Base-by-base conservation (phyloP, 2,329 filamentous ascomycete genomes). In the Rugonectria rugulosa region DNA sequence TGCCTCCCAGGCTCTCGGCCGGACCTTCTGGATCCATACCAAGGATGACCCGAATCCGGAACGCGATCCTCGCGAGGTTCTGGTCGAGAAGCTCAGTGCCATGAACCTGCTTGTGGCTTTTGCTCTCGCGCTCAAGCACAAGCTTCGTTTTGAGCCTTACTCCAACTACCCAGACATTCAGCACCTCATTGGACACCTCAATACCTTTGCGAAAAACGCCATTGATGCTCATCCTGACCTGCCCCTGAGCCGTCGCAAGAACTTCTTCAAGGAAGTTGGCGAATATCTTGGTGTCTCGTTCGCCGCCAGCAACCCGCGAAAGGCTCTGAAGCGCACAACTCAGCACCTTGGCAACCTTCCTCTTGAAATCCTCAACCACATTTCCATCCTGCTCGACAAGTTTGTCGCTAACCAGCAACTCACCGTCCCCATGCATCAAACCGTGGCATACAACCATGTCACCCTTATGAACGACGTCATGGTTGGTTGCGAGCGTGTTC, bases 1-100 rank as follows among this genome's bases (percentile, higher is more conserved):
- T 72, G 88, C 89, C 68, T 76, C 80, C 66, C 79, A 92, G 76
- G 77, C 86, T 70, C 77, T 96, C 64, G 90, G 85, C 64, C 86
- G 93, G 19, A 80, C 90, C 9, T 90, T 95, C 69, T 97, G 93
- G 93, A 81, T 97, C 26, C 90, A 96, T 65, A 80, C 84, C 7
- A 90, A 69, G 78, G 88, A 63, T 78, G 80, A 24, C 77, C 83
- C 40, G 50, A 78, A 55, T 27, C 54, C 69, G 12, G 36, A 40
- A 4, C 36, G 36, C 32, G 74, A 77, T 9, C 80, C 81, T 17
- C 91, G 91, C 66, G 80, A 88, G 37, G 87, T 89, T 61, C 67
- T 92, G 2, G 78, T 95, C 11, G 82, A 79, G 50, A 94, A 94
- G 73, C 70, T 91, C 77, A 87, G 87, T 14, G 86, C 86, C 6